Conservation (phyloP, 2,329 filamentous ascomycete genomes). For the Neocatenulostroma microsporum region DNA sequence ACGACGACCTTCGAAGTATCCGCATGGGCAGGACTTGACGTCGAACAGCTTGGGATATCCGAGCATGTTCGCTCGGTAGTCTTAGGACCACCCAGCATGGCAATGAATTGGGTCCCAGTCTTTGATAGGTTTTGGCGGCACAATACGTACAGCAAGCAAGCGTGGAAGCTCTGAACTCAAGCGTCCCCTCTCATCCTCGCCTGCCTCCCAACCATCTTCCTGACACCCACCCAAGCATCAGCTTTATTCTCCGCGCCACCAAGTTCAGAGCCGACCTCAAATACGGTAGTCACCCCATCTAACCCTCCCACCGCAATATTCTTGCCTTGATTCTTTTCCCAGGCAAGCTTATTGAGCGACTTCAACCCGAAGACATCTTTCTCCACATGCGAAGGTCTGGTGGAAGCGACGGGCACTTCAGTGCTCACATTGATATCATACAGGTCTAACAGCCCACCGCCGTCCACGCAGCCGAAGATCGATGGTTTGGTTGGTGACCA, state of each 20-base stretch:
- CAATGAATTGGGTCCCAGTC: too few species aligned
- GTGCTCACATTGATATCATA: constrained; percentile 92
- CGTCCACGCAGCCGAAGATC: constrained; percentile 90
- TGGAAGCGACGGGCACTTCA: constrained; percentile 80
- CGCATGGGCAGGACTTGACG: too few species aligned
- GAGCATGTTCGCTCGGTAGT: too few species aligned
- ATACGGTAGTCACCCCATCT: constrained; percentile 82
- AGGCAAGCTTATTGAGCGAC: constrained; percentile 88
- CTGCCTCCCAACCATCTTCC: constrained; percentile 66
- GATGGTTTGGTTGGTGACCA: constrained; percentile 94
- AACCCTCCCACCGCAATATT: constrained; percentile 84
- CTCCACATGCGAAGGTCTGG: constrained; percentile 37
- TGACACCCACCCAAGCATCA: constrained; percentile 90
- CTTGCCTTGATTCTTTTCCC: constrained; percentile 85
- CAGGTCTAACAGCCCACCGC: constrained; percentile 81
- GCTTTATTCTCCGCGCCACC: constrained; percentile 74
- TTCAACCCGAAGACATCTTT: constrained; percentile 43
- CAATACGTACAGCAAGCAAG: too few species aligned
- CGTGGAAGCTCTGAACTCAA: too few species aligned
- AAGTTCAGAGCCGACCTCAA: constrained; percentile 76
- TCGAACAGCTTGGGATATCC: too few species aligned
- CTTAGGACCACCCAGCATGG: too few species aligned
- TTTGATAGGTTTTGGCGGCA: too few species aligned
- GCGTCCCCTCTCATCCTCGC: too few species aligned
- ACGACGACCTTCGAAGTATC: too few species aligned